Percentiles rank a stretch among this genome's conserved stretches.
phyloP scores from a whole-genome alignment of 306 rosid species.

The Dryas octopetala region DNA sequence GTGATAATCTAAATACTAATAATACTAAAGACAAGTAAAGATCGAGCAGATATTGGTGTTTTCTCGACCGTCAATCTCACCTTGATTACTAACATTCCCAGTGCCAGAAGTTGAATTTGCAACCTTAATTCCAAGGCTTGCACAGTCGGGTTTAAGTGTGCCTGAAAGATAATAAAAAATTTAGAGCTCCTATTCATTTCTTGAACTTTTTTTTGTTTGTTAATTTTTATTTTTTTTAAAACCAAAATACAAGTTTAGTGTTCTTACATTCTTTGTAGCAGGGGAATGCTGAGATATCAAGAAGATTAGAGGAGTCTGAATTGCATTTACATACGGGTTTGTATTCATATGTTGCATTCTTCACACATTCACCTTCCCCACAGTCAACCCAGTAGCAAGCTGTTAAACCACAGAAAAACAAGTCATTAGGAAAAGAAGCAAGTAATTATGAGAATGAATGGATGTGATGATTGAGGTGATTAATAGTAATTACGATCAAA shows the following conservation, averaged over 20 bases:
- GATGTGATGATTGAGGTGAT: background rate
- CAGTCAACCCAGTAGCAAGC: constrained; percentile 89
- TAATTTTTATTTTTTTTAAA: too few relatives aligned
- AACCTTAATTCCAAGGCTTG: constrained; percentile 70
- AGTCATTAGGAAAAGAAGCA: background rate
- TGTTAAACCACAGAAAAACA: constrained; percentile 16
- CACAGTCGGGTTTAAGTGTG: constrained; percentile 72
- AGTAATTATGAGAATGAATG: background rate
- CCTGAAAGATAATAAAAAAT: constrained; percentile 42
- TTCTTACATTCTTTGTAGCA: constrained; percentile 74
- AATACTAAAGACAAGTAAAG: background rate
- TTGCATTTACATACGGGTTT: constrained; percentile 51
- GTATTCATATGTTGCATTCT: constrained; percentile 40
- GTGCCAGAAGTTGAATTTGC: constrained; percentile 28
- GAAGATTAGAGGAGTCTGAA: constrained; percentile 54
- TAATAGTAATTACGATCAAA: constrained; percentile 55
- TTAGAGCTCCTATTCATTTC: background rate
- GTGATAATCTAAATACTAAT: background rate
- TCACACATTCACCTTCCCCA: constrained; percentile 59
- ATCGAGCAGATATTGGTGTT: background rate
- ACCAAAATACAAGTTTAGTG: background rate
- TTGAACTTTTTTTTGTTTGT: background rate
- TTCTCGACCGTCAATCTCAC: constrained; percentile 30
- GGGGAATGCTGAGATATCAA: constrained; percentile 54
- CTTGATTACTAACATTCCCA: constrained; percentile 22